Evolutionary conservation across 495 filamentous ascomycete genomes (phyloP).

Genomic region (Hypoxylon perforatum): DNA sequence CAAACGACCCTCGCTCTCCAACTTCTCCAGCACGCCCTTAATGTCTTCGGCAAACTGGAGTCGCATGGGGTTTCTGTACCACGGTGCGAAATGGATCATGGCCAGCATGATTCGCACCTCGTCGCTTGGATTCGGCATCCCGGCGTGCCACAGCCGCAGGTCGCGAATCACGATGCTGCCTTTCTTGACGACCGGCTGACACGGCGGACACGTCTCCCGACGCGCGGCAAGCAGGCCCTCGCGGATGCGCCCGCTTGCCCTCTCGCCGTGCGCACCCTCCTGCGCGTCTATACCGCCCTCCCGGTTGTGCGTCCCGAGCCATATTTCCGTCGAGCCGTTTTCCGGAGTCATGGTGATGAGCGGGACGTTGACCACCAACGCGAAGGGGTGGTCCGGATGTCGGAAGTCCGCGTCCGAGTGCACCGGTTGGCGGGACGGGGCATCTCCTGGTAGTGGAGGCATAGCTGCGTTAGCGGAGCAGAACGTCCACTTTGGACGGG

Average conservation of each 20-base stretch:
- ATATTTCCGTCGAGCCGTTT: conserved; percentile 70
- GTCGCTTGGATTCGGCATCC: conserved; percentile 65
- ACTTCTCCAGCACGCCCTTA: conserved; percentile 48
- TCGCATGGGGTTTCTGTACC: conserved; percentile 63
- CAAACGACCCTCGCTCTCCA: conserved; percentile 39
- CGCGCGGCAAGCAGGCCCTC: conserved; percentile 53
- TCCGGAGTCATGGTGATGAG: conserved; percentile 62
- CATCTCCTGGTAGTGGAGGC: conserved; percentile 51
- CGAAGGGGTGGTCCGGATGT: conserved; percentile 65
- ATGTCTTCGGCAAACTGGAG: conserved; percentile 61
- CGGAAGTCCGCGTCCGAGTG: conserved; percentile 69
- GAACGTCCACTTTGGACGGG: conserved; percentile 60
- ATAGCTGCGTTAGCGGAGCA: conserved; percentile 65
- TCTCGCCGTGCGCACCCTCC: conserved; percentile 59
- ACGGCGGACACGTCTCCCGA: conserved; percentile 50
- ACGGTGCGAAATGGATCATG: conserved; percentile 62
- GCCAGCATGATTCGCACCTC: conserved; percentile 67
- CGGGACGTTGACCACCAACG: conserved; percentile 65
- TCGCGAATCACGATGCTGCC: conserved; percentile 66
- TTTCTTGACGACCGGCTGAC: conserved; percentile 62
- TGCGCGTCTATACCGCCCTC: conserved; percentile 51
- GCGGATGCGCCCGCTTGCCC: conserved; percentile 62
- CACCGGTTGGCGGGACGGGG: conserved; percentile 60
- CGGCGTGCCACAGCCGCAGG: conserved; percentile 70
- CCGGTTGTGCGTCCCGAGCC: conserved; percentile 66